Evolutionary conservation across 768 basidiomycete species (phyloP).

Genomic region (Sporobolomyces pararoseus): DNA sequence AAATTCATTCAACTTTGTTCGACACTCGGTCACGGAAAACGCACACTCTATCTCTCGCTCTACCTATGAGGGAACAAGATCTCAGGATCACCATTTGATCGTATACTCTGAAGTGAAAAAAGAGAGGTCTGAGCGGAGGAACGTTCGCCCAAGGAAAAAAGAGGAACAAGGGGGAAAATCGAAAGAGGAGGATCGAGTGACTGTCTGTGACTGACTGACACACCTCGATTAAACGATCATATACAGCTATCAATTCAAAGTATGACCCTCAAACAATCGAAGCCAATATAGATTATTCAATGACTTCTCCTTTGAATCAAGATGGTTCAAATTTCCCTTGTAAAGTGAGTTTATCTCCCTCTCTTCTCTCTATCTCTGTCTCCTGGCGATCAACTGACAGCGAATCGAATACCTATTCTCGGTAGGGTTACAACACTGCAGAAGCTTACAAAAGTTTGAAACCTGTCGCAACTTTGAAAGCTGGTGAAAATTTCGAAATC

Average conservation of each 20-base stretch:
- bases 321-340: constrained; percentile 50
- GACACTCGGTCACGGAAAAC: not conserved
- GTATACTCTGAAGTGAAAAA: no score
- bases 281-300: constrained; percentile 47
- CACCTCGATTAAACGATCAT: not conserved
- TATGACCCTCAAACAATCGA: constrained; percentile 45
- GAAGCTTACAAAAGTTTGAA: constrained; percentile 35
- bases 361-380: not conserved
- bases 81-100: no score
- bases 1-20: no score
- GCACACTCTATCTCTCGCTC: no score
- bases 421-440: constrained; percentile 36
- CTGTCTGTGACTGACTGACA: no score
- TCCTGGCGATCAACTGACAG: constrained; percentile 10
- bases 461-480: constrained; percentile 46
- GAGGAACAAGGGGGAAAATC: no score
- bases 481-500: constrained; percentile 47
- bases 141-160: no score
- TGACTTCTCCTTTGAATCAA: constrained; percentile 47
- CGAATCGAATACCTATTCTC: constrained; percentile 38
- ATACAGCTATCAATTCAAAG: constrained; percentile 32
- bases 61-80: no score
- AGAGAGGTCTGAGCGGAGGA: no score
- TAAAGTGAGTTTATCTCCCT: constrained; percentile 43
- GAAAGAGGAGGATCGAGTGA: not conserved